These are phyloP conservation scores for Ophiostoma ips DNA, from an alignment of 2,329 filamentous ascomycete genomes.

Conservation along the genomic window DNA sequence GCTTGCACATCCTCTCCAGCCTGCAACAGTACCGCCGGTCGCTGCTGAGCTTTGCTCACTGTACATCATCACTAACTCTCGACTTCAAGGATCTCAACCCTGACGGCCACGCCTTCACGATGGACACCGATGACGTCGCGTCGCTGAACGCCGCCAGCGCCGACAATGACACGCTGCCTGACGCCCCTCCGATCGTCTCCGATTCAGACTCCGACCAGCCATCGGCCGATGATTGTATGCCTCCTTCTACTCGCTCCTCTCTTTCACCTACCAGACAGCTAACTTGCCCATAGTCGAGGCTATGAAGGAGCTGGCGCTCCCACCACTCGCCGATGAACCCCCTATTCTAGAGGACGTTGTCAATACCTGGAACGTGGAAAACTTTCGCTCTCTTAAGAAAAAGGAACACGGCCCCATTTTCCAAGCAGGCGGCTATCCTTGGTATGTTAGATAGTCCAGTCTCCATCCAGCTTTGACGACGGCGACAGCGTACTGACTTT, in stretches of 20 bases:
- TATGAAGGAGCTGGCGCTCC: slow-evolving; percentile 70
- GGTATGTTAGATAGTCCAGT: too few relatives aligned
- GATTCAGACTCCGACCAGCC: slow-evolving; percentile 34
- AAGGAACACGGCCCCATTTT: slow-evolving; percentile 84
- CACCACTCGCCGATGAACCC: slow-evolving; percentile 58
- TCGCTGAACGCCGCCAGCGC: slow-evolving; percentile 28
- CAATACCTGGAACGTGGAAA: slow-evolving; percentile 76
- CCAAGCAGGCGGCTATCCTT: slow-evolving; percentile 73
- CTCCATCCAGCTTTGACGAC: too few relatives aligned
- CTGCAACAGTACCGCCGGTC: too few relatives aligned
- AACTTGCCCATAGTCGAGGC: slow-evolving; percentile 49
- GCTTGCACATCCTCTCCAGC: too few relatives aligned
- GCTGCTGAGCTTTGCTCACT: neutral
- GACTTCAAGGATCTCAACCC: slow-evolving; percentile 24
- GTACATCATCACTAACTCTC: slow-evolving; percentile 10
- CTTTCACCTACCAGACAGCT: slow-evolving; percentile 4
- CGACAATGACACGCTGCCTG: slow-evolving; percentile 38
- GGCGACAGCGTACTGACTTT: neutral
- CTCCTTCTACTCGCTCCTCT: too few relatives aligned
- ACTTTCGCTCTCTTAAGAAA: slow-evolving; percentile 63
- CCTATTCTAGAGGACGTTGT: slow-evolving; percentile 63
- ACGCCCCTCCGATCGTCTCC: slow-evolving; percentile 23
- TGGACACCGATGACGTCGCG: slow-evolving; percentile 38
- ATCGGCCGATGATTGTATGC: slow-evolving; percentile 40
- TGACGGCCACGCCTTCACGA: slow-evolving; percentile 39